Evolutionary conservation across 768 basidiomycete genomes (phyloP).

Genomic region (Mycena olivaceomarginata): DNA sequence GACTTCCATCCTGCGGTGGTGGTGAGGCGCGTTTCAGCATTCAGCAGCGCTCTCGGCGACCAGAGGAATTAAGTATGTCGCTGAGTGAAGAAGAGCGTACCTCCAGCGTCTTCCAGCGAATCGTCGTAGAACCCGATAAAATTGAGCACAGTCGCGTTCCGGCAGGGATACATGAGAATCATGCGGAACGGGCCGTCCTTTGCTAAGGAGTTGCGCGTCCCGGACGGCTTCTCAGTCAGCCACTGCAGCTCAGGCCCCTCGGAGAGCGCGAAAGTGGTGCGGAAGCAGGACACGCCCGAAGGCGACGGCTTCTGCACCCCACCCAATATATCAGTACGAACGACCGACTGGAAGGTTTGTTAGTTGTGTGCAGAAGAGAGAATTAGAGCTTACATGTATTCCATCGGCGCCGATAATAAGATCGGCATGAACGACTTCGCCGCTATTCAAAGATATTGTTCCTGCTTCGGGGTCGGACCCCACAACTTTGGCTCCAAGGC

Average conservation of each 20-base stretch:
- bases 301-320: not conserved
- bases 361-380: not conserved
- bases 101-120: constrained; percentile 2
- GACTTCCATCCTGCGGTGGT: not conserved
- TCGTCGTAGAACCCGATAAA: not conserved
- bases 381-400: constrained; percentile 27
- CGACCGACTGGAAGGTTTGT: constrained; percentile 14
- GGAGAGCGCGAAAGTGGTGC: not conserved
- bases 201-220: not conserved
- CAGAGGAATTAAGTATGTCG: not conserved
- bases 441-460: constrained; percentile 56
- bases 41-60: too few species aligned
- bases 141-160: constrained; percentile 17
- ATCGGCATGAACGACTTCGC: constrained; percentile 57
- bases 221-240: not conserved
- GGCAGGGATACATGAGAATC: constrained; percentile 21
- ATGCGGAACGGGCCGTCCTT: not conserved
- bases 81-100: not conserved
- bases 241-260: constrained; percentile 18
- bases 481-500: constrained; percentile 24
- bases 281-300: constrained; percentile 15
- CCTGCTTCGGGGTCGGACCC: constrained; percentile 51
- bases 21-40: not conserved
- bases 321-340: constrained; percentile 14
- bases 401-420: constrained; percentile 63